phyloP scores from a whole-genome alignment of 768 basidiomycete species.

The Asterophora parasitica region DNA sequence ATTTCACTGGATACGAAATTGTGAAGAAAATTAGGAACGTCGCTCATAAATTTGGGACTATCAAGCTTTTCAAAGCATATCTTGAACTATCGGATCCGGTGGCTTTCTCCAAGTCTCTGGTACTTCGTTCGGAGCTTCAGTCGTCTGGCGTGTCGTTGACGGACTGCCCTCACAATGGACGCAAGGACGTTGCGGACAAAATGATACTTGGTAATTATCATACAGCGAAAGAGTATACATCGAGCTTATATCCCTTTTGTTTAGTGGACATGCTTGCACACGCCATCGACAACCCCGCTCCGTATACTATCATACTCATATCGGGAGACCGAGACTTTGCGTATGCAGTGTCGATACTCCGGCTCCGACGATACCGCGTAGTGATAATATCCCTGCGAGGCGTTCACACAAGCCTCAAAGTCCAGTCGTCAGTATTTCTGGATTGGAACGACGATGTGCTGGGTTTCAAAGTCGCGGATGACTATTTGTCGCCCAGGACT shows the following conservation, averaged over 20 bases:
- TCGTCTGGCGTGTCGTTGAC: conserved; percentile 42
- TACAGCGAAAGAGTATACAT: background rate
- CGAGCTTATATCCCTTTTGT: background rate
- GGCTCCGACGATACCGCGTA: conserved; percentile 48
- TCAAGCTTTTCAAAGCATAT: conserved; percentile 54
- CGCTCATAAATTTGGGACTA: conserved; percentile 45
- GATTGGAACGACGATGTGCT: conserved; percentile 45
- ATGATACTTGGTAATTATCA: conserved; percentile 41
- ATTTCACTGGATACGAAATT: conserved; percentile 38
- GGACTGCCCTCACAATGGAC: conserved; percentile 31
- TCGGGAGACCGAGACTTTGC: conserved; percentile 65
- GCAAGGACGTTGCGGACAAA: conserved; percentile 41
- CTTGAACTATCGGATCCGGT: conserved; percentile 37
- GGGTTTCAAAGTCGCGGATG: conserved; percentile 16
- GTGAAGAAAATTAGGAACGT: conserved; percentile 41
- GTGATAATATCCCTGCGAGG: conserved; percentile 43
- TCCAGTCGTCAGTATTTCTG: conserved; percentile 48
- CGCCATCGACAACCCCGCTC: conserved; percentile 55
- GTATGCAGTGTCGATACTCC: conserved; percentile 55
- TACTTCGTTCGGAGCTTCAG: conserved; percentile 42
- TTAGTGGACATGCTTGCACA: conserved; percentile 64
- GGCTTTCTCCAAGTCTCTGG: conserved; percentile 27
- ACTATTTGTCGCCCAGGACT: conserved; percentile 2
- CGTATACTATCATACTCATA: conserved; percentile 56
- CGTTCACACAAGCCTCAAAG: conserved; percentile 41